Evolutionary conservation across 495 filamentous ascomycete species (phyloP), one percentile per base, ranked within the genome.

Genomic region (Penicillium cataractarum): DNA sequence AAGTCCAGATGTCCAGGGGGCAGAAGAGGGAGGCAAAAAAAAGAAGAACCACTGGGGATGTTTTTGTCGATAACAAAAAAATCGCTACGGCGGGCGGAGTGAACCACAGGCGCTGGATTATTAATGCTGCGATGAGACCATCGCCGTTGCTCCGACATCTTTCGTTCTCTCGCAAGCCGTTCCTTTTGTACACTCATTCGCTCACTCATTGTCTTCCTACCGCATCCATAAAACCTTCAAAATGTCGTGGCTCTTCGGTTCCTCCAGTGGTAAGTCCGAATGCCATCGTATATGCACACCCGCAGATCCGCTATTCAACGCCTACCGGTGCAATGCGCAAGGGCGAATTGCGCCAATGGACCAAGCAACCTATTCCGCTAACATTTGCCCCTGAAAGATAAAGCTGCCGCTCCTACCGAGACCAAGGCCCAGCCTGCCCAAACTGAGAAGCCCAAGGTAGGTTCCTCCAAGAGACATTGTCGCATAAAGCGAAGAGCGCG

Each of bases 361-460:
- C 6, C 27, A 42, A 13, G n/a, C 27, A 42, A 10, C 50, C 17
- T 9, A 39, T 9, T 39, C 5, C 26, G 32, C 61, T 65, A 27
- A 63, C 60, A 56, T 50, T 60, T 37, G 7, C 17, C 6, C 21
- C 27, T 32, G 61, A 62, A 42, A 66, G 67, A 71, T 33, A 74
- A 76, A 46, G 64, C 61, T 26, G 54, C 63, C 51, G 49, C 64
- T 13, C 63, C 74, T 15, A 42, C 64, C 32, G 62, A 72, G 55
- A 21, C 71, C 8, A 66, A 75, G 29, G 70, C 77, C 35, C 72
- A 76, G 61, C 67, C 76, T 2, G 55, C 67, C 12, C 70, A 74
- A 56, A 61, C 82, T 46, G 75, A 81, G 31, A 83, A 84, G 73
- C 81, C 83, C 58, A 88, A 87, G 80, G 86, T 87, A 74, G 50